These are phyloP conservation scores for Pyrus communis DNA, from an alignment of 306 rosid species.

Conservation along the genomic window DNA sequence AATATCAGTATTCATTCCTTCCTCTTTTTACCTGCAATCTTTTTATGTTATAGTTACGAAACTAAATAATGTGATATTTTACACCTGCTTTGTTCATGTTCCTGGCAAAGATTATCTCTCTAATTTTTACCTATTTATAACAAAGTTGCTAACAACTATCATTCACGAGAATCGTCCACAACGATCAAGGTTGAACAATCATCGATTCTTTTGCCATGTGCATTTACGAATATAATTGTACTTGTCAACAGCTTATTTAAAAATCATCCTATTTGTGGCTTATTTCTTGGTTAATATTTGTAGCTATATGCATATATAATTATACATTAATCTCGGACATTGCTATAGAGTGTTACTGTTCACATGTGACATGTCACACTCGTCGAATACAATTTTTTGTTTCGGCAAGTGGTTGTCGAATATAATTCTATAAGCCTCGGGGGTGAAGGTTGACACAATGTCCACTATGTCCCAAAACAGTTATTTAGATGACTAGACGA, in stretches of 20 bases:
- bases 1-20: fast-evolving
- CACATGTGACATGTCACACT: not conserved
- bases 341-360: not conserved
- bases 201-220: too few relatives aligned
- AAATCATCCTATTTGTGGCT: not conserved
- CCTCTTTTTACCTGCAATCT: too few relatives aligned
- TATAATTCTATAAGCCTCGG: not conserved
- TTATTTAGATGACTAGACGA: not conserved
- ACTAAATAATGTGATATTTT: too few relatives aligned
- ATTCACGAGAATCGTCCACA: too few relatives aligned
- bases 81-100: too few relatives aligned
- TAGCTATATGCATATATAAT: not conserved
- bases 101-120: too few relatives aligned
- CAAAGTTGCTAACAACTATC: too few relatives aligned
- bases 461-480: not conserved
- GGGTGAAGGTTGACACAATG: constrained; percentile 6
- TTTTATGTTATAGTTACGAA: too few relatives aligned
- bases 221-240: too few relatives aligned
- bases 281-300: not conserved
- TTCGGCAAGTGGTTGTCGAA: not conserved
- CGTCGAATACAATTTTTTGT: not conserved
- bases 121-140: too few relatives aligned
- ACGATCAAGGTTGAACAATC: too few relatives aligned
- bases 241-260: too few relatives aligned
- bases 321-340: not conserved